Evolutionary conservation across 306 rosid genomes (phyloP), one percentile per base, ranked within the genome.

Genomic region (Vigna angularis): DNA sequence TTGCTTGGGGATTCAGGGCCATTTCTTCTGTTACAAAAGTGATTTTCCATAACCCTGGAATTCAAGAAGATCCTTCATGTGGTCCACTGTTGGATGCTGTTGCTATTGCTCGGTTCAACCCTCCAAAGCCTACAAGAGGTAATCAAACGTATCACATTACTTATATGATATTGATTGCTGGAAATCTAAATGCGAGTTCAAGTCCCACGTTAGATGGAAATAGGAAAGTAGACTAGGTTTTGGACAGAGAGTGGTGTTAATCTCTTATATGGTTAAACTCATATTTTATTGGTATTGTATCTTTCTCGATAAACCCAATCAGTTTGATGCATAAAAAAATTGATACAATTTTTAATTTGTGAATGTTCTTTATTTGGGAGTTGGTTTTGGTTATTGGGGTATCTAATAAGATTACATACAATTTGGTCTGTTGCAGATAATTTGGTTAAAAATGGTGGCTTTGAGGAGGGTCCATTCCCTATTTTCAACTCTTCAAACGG

Each of bases 11-110:
- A 18, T 90, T 95, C 78, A 69, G 4, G 66, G 85, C 97, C 70
- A 9, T 42, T 49, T 63, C 88, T 13, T 22, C 32, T 85, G 7
- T 22, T 9, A 87, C 70, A 8, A 89, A 77, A 58, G 92, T 94
- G 38, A 88, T 85, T 2, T 88, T 94, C 72, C 96, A 88, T 81
- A 94, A 94, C 72, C 96, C 96, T 74, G 96, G 97, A 66, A 73
- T 86, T 81, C 98, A 94, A 80, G 97, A 94, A 70, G 91, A 94
- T 70, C 92, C 97, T 47, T 49, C 97, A 55, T 92, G 98, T 67
- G 98, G 99, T 32, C 99, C 98, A 3, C 97, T 95, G 49, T 81
- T 95, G 75, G 99, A 95, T 81, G 98, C 96, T 5, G 86, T 95
- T 84, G 99, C 97, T 53, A 91, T 40, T 40, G 45, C 45, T 93